Conservation (phyloP, 2,329 filamentous ascomycete species). For the Fonsecaea multimorphosa region DNA sequence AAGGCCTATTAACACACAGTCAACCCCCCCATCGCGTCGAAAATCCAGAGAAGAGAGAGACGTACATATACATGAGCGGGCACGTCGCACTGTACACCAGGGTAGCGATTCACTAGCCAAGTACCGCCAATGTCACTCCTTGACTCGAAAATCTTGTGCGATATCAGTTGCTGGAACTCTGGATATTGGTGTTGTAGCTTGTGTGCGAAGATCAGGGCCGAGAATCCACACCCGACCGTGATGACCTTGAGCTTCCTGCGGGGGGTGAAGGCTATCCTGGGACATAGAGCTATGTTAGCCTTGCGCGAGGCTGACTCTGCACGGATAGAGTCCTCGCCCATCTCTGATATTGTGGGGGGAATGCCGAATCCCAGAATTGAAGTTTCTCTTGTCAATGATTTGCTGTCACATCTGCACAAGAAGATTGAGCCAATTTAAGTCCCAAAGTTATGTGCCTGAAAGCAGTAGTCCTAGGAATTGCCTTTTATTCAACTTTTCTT, state of each 20-base stretch:
- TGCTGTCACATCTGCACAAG: not conserved
- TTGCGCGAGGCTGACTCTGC: not conserved
- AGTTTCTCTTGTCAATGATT: not conserved
- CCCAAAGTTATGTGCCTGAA: not conserved
- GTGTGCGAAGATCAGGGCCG: conserved; percentile 49
- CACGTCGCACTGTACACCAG: conserved; percentile 64
- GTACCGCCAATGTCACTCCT: conserved; percentile 50
- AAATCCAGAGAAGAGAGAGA: not conserved
- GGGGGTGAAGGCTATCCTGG: conserved; percentile 23
- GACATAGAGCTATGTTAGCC: not conserved
- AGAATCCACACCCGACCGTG: conserved; percentile 42
- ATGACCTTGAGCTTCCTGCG: conserved; percentile 30
- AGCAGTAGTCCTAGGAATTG: not conserved
- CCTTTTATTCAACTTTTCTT: not conserved
- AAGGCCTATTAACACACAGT: conserved; percentile 29
- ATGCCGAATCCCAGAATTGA: not conserved
- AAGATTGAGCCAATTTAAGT: not conserved
- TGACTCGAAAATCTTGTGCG: conserved; percentile 53
- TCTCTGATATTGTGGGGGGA: not conserved
- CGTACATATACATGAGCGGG: conserved; percentile 70
- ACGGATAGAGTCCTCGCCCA: not conserved
- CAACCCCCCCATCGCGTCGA: conserved; percentile 8
- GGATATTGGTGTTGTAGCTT: conserved; percentile 48
- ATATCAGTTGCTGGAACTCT: conserved; percentile 44
- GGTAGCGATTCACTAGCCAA: conserved; percentile 51